Percentiles rank a stretch among this genome's conserved stretches.
These are phyloP conservation scores for Aspergillus sp. DNA, from an alignment of 2,329 filamentous ascomycete species.

Conservation along the genomic window DNA sequence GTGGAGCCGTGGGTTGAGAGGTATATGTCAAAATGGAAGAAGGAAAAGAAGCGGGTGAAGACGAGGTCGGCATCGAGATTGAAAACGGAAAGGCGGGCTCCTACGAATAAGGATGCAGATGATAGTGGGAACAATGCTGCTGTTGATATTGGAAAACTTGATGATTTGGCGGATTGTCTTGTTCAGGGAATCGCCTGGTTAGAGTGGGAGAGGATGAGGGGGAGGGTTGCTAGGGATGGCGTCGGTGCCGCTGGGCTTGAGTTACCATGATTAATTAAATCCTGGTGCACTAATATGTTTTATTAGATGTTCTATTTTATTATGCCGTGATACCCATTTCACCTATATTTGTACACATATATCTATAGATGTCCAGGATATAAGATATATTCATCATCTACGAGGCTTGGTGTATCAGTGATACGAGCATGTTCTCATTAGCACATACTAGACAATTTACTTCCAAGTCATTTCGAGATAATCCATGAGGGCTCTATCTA, in stretches of 20 bases:
- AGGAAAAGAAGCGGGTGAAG: background rate
- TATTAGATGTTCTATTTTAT: background rate
- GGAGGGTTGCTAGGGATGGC: conserved; percentile 27
- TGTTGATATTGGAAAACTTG: conserved; percentile 62
- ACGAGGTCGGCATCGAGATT: background rate
- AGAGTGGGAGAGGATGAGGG: conserved; percentile 65
- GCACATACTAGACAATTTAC: background rate
- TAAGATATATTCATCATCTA: no score
- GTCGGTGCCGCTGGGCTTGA: background rate
- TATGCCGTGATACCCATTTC: background rate
- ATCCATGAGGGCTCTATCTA: background rate
- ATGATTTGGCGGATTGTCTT: conserved; percentile 80
- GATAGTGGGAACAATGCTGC: conserved; percentile 15
- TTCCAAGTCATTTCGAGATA: background rate
- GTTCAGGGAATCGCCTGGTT: conserved; percentile 78
- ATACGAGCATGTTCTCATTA: no score
- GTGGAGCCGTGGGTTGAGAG: conserved; percentile 30
- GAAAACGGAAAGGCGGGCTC: background rate
- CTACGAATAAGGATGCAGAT: conserved; percentile 12
- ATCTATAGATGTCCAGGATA: background rate
- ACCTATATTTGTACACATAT: background rate
- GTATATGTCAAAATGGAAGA: conserved; percentile 38
- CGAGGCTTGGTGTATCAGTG: no score
- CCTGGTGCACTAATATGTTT: background rate
- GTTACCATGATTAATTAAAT: background rate